phyloP scores from a whole-genome alignment of 1,139 yeast genomes.

The Geotrichum carabidarum region DNA sequence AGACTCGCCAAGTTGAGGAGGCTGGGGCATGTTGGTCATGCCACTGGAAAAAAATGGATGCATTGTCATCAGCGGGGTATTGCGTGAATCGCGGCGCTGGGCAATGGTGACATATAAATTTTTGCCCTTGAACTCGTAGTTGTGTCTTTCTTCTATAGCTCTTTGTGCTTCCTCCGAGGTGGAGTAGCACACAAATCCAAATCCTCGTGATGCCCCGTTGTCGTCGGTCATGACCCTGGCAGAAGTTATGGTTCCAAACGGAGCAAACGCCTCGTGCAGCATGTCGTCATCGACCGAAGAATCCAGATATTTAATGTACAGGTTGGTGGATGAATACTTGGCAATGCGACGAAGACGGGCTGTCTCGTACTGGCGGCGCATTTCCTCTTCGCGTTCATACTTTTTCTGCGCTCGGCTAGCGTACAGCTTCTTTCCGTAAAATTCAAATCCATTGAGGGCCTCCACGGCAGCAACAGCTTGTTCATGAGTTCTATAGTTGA shows the following conservation, averaged over 20 bases:
- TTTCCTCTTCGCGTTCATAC: constrained; percentile 82
- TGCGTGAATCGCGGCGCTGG: constrained; percentile 86
- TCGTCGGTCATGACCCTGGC: constrained; percentile 90
- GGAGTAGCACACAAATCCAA: constrained; percentile 92
- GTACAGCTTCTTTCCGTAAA: constrained; percentile 68
- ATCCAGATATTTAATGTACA: constrained; percentile 84
- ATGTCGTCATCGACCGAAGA: constrained; percentile 75
- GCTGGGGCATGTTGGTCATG: constrained; percentile 67
- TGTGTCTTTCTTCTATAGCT: constrained; percentile 91
- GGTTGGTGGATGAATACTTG: constrained; percentile 45
- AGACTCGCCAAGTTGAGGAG: neutral
- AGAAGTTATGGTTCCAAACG: constrained; percentile 83
- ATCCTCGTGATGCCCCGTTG: constrained; percentile 82
- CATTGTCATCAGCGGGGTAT: constrained; percentile 17
- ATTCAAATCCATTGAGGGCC: constrained; percentile 67
- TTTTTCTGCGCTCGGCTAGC: constrained; percentile 94
- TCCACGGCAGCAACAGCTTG: constrained; percentile 79
- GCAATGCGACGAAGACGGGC: constrained; percentile 4
- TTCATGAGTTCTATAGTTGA: constrained; percentile 73
- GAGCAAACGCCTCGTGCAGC: constrained; percentile 74
- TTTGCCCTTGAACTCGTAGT: constrained; percentile 77
- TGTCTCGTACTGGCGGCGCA: constrained; percentile 62
- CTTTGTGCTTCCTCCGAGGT: constrained; percentile 88
- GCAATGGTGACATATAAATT: constrained; percentile 92
- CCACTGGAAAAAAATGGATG: constrained; percentile 14